phyloP scores from a whole-genome alignment of 768 basidiomycete species.

The Paxillus rubicundulus region DNA sequence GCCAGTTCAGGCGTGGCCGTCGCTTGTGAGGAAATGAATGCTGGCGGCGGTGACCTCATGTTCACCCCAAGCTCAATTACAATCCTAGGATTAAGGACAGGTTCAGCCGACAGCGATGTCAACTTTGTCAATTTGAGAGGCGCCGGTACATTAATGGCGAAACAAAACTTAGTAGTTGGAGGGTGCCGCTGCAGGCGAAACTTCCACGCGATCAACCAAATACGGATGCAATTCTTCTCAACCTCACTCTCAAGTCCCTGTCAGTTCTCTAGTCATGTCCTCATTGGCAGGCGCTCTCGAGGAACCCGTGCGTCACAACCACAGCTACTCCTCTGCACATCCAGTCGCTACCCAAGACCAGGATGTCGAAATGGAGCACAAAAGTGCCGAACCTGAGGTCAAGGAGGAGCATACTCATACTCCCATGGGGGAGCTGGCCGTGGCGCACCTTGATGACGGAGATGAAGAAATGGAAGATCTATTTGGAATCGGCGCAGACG shows the following conservation, averaged over 20 bases:
- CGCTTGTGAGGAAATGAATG: too few relatives aligned
- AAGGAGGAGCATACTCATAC: constrained; percentile 15
- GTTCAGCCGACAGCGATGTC: too few relatives aligned
- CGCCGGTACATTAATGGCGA: too few relatives aligned
- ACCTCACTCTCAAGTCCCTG: background rate
- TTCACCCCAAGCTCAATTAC: too few relatives aligned
- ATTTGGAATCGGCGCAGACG: constrained; percentile 70
- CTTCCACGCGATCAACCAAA: background rate
- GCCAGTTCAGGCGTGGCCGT: too few relatives aligned
- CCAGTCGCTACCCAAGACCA: constrained; percentile 16
- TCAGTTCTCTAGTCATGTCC: constrained; percentile 41
- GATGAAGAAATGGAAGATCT: constrained; percentile 74
- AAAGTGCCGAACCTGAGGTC: constrained; percentile 11
- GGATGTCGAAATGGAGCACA: constrained; percentile 44
- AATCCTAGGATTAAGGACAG: too few relatives aligned
- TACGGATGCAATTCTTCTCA: background rate
- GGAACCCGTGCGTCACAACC: constrained; percentile 27
- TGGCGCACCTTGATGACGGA: constrained; percentile 10
- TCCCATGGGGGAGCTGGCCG: constrained; percentile 17
- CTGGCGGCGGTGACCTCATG: too few relatives aligned
- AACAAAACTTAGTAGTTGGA: too few relatives aligned
- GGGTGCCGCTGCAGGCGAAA: background rate
- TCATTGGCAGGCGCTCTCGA: constrained; percentile 59
- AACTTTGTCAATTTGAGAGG: too few relatives aligned
- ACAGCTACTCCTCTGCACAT: constrained; percentile 13